Evolutionary conservation across 176 grass and related monocot species (phyloP), one percentile per base, ranked within the genome.

Genomic region (Rhipidocladum racemiflorum): DNA sequence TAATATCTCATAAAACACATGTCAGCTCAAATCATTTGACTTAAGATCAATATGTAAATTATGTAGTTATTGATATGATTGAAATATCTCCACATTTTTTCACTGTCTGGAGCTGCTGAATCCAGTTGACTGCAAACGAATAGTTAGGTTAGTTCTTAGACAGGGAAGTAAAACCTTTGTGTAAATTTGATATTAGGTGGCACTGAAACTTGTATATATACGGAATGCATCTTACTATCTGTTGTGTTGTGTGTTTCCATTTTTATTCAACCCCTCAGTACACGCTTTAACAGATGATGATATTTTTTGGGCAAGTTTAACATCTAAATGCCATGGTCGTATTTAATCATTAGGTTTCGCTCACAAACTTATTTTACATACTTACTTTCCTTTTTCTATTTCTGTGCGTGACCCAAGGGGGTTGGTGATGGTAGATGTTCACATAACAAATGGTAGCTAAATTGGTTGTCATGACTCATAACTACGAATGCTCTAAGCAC

Each of bases 361-460:
- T 42, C 35, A 56, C n/a, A 14, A 7, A 12, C 4, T 30, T 53
- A 38, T 69, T 57, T 78, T 53, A 29, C 30, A 29, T 75, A 18
- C n/a, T 3, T 34, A 34, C 2, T 34, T 62, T 70, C 60, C 9
- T 59, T 85, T 5, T 77, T 61, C 4, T 60, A 15, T 77, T 49
- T 67, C 35, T 12, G 15, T 69, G n/a, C 66, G 39, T 18, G 13
- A 39, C 23, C 76, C 29, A 21, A 50, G 45, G 66, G 66, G 9
- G 11, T 50, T 66, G 57, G 53, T 23, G 39, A 17, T 61, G 8
- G 49, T 34, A 28, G 10, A 62, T 43, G 9, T 18, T 75, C 11
- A 25, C 12, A 29, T 28, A 71, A 76, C 81, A 77, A 76, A 76
- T 71, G 21, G 45, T 81, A 55, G 13, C 13, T 82, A 70, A 77